phyloP scores from a whole-genome alignment of 805 yeast genomes.

The Yarrowia porcina region DNA sequence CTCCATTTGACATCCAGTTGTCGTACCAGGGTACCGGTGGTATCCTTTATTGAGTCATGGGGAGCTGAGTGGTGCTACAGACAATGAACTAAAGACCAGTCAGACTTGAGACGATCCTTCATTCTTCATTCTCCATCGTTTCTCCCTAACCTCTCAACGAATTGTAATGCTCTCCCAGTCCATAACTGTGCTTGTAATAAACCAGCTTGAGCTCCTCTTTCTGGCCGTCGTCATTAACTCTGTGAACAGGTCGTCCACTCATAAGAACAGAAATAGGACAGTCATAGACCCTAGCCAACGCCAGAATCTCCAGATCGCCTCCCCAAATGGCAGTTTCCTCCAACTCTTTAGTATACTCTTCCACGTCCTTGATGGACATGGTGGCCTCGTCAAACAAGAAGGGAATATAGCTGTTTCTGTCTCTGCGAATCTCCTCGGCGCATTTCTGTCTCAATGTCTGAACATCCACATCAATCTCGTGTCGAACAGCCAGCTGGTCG shows the following conservation, averaged over 20 bases:
- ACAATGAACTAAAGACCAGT: too few species aligned
- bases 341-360: conserved; percentile 63
- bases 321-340: conserved; percentile 92
- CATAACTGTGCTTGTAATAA: conserved; percentile 78
- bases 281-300: conserved; percentile 66
- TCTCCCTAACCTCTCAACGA: conserved; percentile 46
- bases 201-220: conserved; percentile 59
- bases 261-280: conserved; percentile 74
- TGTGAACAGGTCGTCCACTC: conserved; percentile 68
- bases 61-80: too few species aligned
- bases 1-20: too few species aligned
- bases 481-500: conserved; percentile 68
- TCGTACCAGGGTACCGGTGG: too few species aligned
- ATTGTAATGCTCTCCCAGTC: conserved; percentile 94
- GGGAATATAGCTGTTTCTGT: conserved; percentile 73
- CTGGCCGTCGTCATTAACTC: conserved; percentile 57
- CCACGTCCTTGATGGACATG: conserved; percentile 58
- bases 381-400: conserved; percentile 79
- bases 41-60: too few species aligned
- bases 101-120: too few species aligned
- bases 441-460: conserved; percentile 61
- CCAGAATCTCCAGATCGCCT: conserved; percentile 86
- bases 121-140: too few species aligned
- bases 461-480: conserved; percentile 41
- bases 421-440: conserved; percentile 58